Percentiles rank a stretch among this genome's conserved stretches.
Conservation (phyloP, 1,139 yeast genomes). For the Suhomyces guaymorum region DNA sequence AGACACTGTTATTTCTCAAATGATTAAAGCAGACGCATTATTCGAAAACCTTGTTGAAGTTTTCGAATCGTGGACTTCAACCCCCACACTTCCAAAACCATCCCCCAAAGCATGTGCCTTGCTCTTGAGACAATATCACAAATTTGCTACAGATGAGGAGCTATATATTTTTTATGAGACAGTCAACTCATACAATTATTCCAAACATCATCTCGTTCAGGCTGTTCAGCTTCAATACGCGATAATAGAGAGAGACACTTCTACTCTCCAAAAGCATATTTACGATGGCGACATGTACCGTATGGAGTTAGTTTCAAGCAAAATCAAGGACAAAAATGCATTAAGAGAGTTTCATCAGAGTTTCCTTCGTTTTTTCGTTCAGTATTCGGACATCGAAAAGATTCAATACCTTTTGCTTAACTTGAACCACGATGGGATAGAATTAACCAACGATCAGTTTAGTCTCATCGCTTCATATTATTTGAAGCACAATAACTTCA, state of each 20-base stretch:
- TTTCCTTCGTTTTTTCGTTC: conserved; percentile 22
- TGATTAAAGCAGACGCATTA: conserved; percentile 32
- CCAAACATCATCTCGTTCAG: conserved; percentile 26
- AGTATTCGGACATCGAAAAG: conserved; percentile 22
- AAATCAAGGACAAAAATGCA: conserved; percentile 14
- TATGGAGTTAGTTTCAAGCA: conserved; percentile 22
- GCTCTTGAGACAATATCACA: conserved; percentile 32
- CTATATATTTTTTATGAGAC: conserved; percentile 24
- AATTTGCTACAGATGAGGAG: conserved; percentile 33
- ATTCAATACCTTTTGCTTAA: conserved; percentile 26
- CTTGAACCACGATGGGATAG: conserved; percentile 16
- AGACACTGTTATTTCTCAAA: conserved; percentile 29
- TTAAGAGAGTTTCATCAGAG: conserved; percentile 21
- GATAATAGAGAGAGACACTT: conserved; percentile 31
- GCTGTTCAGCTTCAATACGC: conserved; percentile 26
- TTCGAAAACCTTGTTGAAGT: conserved; percentile 34
- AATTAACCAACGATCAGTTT: conserved; percentile 19
- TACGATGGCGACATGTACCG: conserved; percentile 22
- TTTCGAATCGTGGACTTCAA: conserved; percentile 32
- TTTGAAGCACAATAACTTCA: conserved; percentile 26
- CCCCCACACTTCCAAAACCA: conserved; percentile 23
- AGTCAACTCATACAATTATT: conserved; percentile 23
- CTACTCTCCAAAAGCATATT: conserved; percentile 27
- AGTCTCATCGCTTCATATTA: conserved; percentile 28
- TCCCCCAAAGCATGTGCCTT: conserved; percentile 30